phyloP scores from a whole-genome alignment of 2,329 filamentous ascomycete species.

The Calonectria leucothoes region DNA sequence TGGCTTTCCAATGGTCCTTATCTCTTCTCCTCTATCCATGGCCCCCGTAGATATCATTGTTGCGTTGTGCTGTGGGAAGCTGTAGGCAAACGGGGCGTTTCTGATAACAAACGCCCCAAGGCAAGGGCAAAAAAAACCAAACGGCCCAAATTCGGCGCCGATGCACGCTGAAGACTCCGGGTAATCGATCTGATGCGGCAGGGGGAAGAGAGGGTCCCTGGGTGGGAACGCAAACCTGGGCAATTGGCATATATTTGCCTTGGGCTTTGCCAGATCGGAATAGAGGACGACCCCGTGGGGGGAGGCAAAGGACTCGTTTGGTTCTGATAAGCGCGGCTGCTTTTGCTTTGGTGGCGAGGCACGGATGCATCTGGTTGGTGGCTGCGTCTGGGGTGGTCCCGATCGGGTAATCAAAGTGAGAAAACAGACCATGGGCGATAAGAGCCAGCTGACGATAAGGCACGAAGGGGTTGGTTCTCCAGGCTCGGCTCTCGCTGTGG shows the following conservation, averaged over 20 bases:
- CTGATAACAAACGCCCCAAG: neutral
- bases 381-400: neutral
- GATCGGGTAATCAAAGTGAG: constrained; percentile 23
- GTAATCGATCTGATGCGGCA: neutral
- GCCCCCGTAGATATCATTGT: neutral
- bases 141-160: neutral
- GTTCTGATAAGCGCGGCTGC: constrained; percentile 19
- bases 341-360: neutral
- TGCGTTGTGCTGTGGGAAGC: neutral
- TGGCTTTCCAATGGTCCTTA: neutral
- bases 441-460: neutral
- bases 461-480: too few relatives aligned
- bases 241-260: neutral
- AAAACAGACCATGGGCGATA: constrained; percentile 14
- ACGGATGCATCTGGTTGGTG: neutral
- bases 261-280: neutral
- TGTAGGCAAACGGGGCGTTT: neutral
- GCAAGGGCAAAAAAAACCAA: neutral
- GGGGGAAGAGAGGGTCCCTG: too few relatives aligned
- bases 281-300: constrained; percentile 13
- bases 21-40: constrained; percentile 5
- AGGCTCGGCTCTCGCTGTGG: neutral
- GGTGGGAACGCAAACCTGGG: constrained; percentile 12
- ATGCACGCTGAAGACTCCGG: neutral
- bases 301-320: neutral